phyloP scores from a whole-genome alignment of 441 rosid species.

The Eugenia klotzschiana region DNA sequence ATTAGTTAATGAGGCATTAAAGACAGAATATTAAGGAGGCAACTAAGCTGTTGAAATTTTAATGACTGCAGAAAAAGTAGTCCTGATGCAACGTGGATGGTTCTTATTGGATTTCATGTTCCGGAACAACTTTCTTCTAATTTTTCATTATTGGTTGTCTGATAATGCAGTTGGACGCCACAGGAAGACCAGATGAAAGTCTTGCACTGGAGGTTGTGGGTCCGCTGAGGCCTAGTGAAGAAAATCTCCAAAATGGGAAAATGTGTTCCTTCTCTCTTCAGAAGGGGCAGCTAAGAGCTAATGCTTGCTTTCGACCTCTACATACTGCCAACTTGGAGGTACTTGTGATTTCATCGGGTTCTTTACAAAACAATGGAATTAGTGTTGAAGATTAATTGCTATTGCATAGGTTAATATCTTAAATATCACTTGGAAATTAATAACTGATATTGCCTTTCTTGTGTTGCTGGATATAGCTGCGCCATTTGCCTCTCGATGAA shows the following conservation, averaged over 20 bases:
- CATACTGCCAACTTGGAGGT: slow-evolving; percentile 95
- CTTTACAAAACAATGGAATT: background rate
- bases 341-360: slow-evolving; percentile 8
- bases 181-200: slow-evolving; percentile 91
- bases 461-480: slow-evolving; percentile 42
- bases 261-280: slow-evolving; percentile 67
- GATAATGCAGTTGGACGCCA: slow-evolving; percentile 69
- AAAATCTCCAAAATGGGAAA: slow-evolving; percentile 56
- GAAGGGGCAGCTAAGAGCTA: slow-evolving; percentile 87
- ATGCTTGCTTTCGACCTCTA: slow-evolving; percentile 53
- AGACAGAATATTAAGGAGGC: background rate
- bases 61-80: background rate
- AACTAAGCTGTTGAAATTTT: background rate
- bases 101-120: background rate
- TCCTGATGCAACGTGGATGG: background rate
- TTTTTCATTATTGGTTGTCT: background rate
- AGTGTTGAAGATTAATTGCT: background rate
- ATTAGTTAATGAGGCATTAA: background rate
- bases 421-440: background rate
- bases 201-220: slow-evolving; percentile 67
- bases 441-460: slow-evolving; percentile 1
- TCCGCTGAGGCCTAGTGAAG: slow-evolving; percentile 50
- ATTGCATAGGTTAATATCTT: background rate
- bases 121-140: background rate
- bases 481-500: slow-evolving; percentile 90